Base-by-base conservation (phyloP, 495 filamentous ascomycete genomes). In the Neurospora sp. region DNA sequence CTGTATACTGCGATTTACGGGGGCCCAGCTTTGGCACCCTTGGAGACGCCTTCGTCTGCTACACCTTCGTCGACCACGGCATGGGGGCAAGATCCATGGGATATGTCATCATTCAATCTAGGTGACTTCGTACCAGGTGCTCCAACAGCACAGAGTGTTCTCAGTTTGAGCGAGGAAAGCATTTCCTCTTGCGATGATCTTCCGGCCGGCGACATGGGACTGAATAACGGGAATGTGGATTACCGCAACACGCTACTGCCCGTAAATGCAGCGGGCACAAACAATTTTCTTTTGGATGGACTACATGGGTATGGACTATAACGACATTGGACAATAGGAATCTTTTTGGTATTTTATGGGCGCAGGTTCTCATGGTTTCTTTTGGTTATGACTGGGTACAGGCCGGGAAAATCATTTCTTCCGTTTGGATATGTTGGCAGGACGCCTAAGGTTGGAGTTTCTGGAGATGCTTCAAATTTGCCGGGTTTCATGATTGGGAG, bases 1-100 rank as follows among this genome's bases (percentile, higher is more conserved):
- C 89, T 95, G 11, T 96, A 94, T 85, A 92, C 92, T 75, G 89
- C 91, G 11, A 93, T 95, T 71, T 94, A 94, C 77, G 93, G 92
- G 69, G 91, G 91, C 16, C 88, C 88, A 62, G 85, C 88, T 16
- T 66, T 86, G 5, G 79, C 79, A 11, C 41, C 85, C 27, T 76
- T 81, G 27, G 85, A 85, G 18, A 84, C 79, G 8, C 78, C 83
- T 16, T 76, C 76, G 5, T 81, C 79, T 35, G 79, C 77, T 12
- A 31, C 79, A 31, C 42, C 77, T 1, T 75, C 77, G 14, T 77
- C 77, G 39, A 78, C 81, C 38, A 77, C 80, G 11, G 80, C 80
- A 48, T 89, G 85, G 86, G 86, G 86, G 23, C 87, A 88, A 7
- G 87, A 87, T 46, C 81, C 88, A 18, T 90, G 86, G 85, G 88